Evolutionary conservation across 345 rosid genomes (phyloP).

Genomic region (Salix brachista): DNA sequence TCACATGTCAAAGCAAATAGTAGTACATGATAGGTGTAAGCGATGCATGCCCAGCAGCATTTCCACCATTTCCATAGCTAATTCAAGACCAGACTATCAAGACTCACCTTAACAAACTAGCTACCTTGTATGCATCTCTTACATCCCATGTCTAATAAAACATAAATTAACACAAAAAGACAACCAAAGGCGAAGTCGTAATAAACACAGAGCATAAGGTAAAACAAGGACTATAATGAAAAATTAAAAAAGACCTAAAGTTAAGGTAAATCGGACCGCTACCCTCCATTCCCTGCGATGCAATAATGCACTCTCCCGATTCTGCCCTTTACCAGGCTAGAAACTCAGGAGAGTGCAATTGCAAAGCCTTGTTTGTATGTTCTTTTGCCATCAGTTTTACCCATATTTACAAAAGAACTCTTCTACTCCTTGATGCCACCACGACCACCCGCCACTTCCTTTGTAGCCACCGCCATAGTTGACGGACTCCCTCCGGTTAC

Average conservation of each 20-base stretch:
- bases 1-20: constrained; percentile 14
- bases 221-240: constrained; percentile 17
- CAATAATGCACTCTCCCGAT: constrained; percentile 64
- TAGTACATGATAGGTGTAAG: constrained; percentile 56
- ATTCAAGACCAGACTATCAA: background rate
- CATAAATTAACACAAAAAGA: background rate
- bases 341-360: constrained; percentile 69
- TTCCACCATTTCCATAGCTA: background rate
- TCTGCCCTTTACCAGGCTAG: constrained; percentile 49
- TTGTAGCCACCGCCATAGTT: constrained; percentile 8
- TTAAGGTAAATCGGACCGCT: constrained; percentile 64
- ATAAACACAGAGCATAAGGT: constrained; percentile 13
- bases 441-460: constrained; percentile 6
- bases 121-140: constrained; percentile 68
- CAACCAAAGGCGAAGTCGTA: background rate
- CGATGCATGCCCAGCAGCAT: constrained; percentile 68
- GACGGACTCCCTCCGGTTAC: constrained; percentile 5
- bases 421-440: constrained; percentile 16
- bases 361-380: constrained; percentile 43
- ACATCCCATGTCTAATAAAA: constrained; percentile 42
- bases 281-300: constrained; percentile 94
- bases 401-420: constrained; percentile 33
- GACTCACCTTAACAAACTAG: constrained; percentile 9
- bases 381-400: constrained; percentile 20
- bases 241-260: constrained; percentile 8